Conservation (phyloP, 768 basidiomycete species). For the Panaeolus papilionaceus region DNA sequence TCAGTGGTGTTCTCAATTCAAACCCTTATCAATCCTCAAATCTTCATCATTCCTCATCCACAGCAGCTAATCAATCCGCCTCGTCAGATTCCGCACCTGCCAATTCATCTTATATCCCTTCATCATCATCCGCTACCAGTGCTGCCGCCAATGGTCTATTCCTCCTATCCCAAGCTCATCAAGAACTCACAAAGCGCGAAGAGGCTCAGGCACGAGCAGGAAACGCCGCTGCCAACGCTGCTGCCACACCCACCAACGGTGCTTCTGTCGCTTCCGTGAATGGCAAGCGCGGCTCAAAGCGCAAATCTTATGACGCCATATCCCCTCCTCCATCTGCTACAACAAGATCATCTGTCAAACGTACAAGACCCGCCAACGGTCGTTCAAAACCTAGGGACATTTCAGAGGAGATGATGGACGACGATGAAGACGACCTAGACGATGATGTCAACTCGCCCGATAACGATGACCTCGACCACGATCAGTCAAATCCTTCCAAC, state of each 20-base stretch:
- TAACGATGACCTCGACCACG: conserved; percentile 41
- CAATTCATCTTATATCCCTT: conserved; percentile 42
- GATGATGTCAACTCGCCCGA: conserved; percentile 39
- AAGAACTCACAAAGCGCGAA: conserved; percentile 95
- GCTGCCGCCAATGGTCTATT: conserved; percentile 92
- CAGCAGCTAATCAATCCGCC: conserved; percentile 13
- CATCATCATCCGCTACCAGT: conserved; percentile 63
- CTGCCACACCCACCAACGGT: conserved; percentile 37
- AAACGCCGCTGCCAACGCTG: conserved; percentile 32
- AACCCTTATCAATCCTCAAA: conserved; percentile 52
- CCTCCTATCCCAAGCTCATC: conserved; percentile 92
- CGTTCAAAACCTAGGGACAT: conserved; percentile 39
- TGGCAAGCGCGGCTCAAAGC: conserved; percentile 69
- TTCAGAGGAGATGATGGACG: conserved; percentile 43
- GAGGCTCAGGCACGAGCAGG: conserved; percentile 74
- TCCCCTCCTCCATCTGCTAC: conserved; percentile 35
- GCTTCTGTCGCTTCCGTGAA: conserved; percentile 38
- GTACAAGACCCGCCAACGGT: conserved; percentile 40
- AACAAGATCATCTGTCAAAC: conserved; percentile 40
- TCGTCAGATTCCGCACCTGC: conserved; percentile 46
- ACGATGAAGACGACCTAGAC: conserved; percentile 45
- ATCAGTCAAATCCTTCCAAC: conserved; percentile 26
- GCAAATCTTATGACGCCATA: conserved; percentile 66
- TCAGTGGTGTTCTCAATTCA: conserved; percentile 78
- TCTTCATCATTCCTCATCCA: conserved; percentile 44